phyloP scores from a whole-genome alignment of 495 filamentous ascomycete genomes.

The Glonium stellatum region DNA sequence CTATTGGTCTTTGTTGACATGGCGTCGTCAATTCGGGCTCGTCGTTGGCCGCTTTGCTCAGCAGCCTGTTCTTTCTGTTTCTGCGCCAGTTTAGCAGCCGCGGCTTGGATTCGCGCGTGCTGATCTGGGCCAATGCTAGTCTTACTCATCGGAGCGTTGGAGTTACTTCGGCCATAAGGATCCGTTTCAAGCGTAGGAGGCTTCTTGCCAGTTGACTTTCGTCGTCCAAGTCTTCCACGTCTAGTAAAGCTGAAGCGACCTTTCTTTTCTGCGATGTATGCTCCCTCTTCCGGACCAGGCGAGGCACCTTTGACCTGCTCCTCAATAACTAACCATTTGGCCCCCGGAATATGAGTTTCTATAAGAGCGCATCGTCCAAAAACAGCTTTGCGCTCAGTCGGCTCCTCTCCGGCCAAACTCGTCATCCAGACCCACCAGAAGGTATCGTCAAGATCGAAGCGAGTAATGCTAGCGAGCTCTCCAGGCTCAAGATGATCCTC shows the following conservation, averaged over 20 bases:
- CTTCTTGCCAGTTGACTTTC: slow-evolving; percentile 60
- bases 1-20: slow-evolving; percentile 77
- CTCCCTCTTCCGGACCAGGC: slow-evolving; percentile 71
- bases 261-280: slow-evolving; percentile 92
- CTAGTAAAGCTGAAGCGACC: slow-evolving; percentile 77
- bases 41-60: slow-evolving; percentile 28
- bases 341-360: slow-evolving; percentile 73
- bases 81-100: slow-evolving; percentile 69
- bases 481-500: slow-evolving; percentile 73
- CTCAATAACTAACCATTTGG: slow-evolving; percentile 89
- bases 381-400: slow-evolving; percentile 72
- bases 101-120: slow-evolving; percentile 84
- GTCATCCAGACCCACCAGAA: slow-evolving; percentile 99
- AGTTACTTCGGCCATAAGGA: slow-evolving; percentile 44
- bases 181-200: slow-evolving; percentile 42
- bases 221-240: slow-evolving; percentile 55
- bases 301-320: slow-evolving; percentile 95
- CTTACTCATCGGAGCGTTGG: slow-evolving; percentile 58
- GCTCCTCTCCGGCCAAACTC: slow-evolving; percentile 87
- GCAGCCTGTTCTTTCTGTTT: slow-evolving; percentile 49
- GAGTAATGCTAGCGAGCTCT: slow-evolving; percentile 84
- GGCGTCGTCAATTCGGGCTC: slow-evolving; percentile 43
- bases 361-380: slow-evolving; percentile 91
- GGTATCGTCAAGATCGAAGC: slow-evolving; percentile 82
- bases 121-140: slow-evolving; percentile 86